Conservation (phyloP, 495 filamentous ascomycete genomes). For the Aspergillus kassunensis region DNA sequence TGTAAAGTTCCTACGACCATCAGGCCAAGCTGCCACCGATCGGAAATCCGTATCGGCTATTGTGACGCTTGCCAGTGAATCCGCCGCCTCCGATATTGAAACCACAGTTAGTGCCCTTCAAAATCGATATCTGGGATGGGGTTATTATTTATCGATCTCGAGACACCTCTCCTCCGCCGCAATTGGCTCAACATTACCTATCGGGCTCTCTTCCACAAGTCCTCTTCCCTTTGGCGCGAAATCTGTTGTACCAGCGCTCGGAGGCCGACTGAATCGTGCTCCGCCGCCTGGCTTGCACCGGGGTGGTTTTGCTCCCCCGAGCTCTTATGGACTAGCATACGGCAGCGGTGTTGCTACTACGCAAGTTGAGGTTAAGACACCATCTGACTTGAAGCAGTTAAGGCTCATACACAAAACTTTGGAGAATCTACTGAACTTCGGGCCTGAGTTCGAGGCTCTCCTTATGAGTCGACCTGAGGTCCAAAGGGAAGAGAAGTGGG, state of each 20-base stretch:
- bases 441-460: conserved; percentile 86
- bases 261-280: conserved; percentile 46
- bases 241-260: conserved; percentile 47
- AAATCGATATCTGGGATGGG: conserved; percentile 82
- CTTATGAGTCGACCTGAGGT: conserved; percentile 82
- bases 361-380: conserved; percentile 71
- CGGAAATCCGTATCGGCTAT: conserved; percentile 79
- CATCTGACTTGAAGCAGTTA: conserved; percentile 73
- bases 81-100: conserved; percentile 82
- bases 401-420: conserved; percentile 85
- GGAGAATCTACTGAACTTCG: conserved; percentile 71
- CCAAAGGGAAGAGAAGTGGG: conserved; percentile 81
- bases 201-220: conserved; percentile 47
- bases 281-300: conserved; percentile 60
- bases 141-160: conserved; percentile 77
- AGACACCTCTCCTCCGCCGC: conserved; percentile 83
- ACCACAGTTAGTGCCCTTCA: conserved; percentile 71
- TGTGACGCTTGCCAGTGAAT: conserved; percentile 79
- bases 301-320: conserved; percentile 76
- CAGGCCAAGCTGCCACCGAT: conserved; percentile 56
- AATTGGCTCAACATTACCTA: conserved; percentile 50
- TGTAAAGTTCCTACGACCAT: conserved; percentile 67
- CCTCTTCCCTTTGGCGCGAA: conserved; percentile 84
- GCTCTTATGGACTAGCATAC: conserved; percentile 52
- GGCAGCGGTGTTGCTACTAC: conserved; percentile 45